Percentiles rank a stretch among this genome's conserved stretches.
Conservation (phyloP, 768 basidiomycete species). For the Lyophyllum semitale region DNA sequence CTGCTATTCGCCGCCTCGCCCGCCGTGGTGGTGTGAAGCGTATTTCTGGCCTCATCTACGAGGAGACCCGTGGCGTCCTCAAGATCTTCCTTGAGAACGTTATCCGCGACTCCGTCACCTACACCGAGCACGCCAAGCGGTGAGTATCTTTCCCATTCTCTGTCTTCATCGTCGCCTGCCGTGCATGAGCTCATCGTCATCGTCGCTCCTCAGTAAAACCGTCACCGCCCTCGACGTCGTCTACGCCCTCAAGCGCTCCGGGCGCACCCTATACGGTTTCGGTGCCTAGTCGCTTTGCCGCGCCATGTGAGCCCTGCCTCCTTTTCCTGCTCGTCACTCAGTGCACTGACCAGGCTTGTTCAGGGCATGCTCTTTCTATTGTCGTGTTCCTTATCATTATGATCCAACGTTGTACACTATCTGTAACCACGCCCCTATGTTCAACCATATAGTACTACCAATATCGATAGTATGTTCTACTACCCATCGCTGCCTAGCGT, state of each 20-base stretch:
- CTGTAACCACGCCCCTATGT: not conserved
- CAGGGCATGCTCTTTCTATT: constrained; percentile 8
- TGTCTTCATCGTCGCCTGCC: not conserved
- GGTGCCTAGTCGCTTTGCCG: constrained; percentile 48
- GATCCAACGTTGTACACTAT: constrained; percentile 15
- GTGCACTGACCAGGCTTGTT: not conserved
- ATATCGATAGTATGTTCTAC: not conserved
- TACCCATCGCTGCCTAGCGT: too few relatives aligned
- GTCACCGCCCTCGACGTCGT: constrained; percentile 87
- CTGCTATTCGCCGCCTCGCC: constrained; percentile 84
- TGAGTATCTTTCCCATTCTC: not conserved
- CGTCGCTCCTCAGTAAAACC: constrained; percentile 44
- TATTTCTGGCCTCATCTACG: constrained; percentile 85
- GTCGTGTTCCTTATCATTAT: constrained; percentile 21
- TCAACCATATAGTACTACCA: constrained; percentile 36
- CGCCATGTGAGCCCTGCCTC: not conserved
- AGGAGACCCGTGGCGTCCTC: constrained; percentile 89
- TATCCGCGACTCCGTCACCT: constrained; percentile 90
- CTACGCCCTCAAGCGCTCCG: constrained; percentile 73
- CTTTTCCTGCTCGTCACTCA: not conserved
- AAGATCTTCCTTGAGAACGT: constrained; percentile 89
- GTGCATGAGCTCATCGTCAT: not conserved
- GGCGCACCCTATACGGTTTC: constrained; percentile 81
- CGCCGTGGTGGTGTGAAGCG: constrained; percentile 93
- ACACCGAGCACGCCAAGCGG: constrained; percentile 91